Evolutionary conservation across 768 basidiomycete genomes (phyloP).

Genomic region (Mycena chlorophos): DNA sequence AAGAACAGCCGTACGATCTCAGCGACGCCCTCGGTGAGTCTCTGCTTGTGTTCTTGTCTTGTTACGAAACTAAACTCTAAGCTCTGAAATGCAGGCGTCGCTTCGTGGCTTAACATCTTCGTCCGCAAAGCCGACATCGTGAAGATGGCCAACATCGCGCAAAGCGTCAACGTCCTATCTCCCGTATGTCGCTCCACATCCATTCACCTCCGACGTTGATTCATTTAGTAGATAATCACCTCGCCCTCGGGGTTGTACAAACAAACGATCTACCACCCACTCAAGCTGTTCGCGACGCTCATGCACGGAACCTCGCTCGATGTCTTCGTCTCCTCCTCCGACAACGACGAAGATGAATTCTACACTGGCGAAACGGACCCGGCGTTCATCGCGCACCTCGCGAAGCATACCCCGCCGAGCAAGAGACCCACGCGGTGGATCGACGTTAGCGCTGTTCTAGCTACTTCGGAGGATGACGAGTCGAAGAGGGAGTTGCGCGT

Average conservation of each 20-base stretch:
- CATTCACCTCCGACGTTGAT: too few species aligned
- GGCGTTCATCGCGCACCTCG: conserved; percentile 47
- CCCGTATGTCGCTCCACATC: conserved; percentile 35
- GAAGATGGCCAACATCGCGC: conserved; percentile 62
- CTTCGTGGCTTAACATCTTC: conserved; percentile 62
- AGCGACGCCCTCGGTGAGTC: conserved; percentile 51
- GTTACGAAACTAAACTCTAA: neutral
- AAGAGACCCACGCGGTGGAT: conserved; percentile 44
- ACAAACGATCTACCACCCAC: conserved; percentile 53
- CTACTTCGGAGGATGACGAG: conserved; percentile 23
- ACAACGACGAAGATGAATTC: conserved; percentile 17
- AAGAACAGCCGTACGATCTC: conserved; percentile 56
- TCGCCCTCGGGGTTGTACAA: conserved; percentile 42
- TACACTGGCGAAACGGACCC: conserved; percentile 54
- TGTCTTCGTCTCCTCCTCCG: conserved; percentile 37
- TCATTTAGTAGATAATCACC: conserved; percentile 50
- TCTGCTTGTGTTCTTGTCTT: too few species aligned
- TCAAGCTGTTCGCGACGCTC: conserved; percentile 54
- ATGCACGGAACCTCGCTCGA: conserved; percentile 52
- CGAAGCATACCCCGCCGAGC: conserved; percentile 32
- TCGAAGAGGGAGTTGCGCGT: conserved; percentile 38
- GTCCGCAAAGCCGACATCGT: conserved; percentile 59
- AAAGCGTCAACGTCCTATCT: conserved; percentile 53
- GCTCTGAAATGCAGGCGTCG: conserved; percentile 42
- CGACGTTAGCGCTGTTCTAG: conserved; percentile 50